Evolutionary conservation across 2,329 filamentous ascomycete genomes (phyloP).

Genomic region (Erysiphe neolycopersici): DNA sequence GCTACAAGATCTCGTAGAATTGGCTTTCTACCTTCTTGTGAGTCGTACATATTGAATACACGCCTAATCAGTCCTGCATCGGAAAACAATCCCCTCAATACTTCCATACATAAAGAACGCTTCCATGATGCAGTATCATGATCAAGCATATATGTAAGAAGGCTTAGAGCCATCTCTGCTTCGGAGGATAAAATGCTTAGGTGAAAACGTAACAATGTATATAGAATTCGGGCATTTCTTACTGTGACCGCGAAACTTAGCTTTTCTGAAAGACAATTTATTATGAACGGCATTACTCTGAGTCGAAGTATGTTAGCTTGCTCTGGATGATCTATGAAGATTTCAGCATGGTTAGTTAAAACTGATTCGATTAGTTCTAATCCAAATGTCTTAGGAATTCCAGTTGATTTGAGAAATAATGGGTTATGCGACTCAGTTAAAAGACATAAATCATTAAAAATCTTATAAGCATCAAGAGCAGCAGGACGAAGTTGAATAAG

Average conservation of each 20-base stretch:
- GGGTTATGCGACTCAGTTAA: constrained; percentile 64
- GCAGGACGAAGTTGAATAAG: constrained; percentile 42
- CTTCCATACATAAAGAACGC: constrained; percentile 68
- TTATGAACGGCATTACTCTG: constrained; percentile 60
- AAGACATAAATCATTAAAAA: constrained; percentile 76
- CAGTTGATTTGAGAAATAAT: constrained; percentile 55
- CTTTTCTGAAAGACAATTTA: constrained; percentile 50
- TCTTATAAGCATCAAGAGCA: constrained; percentile 60
- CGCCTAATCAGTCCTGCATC: constrained; percentile 54
- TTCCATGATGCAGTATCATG: constrained; percentile 71
- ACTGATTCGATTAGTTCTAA: constrained; percentile 83
- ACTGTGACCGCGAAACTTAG: constrained; percentile 61
- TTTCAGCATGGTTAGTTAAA: constrained; percentile 55
- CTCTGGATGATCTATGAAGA: constrained; percentile 56
- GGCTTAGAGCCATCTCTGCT: constrained; percentile 55
- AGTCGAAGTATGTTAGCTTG: constrained; percentile 53
- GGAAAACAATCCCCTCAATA: constrained; percentile 63
- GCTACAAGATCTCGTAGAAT: constrained; percentile 64
- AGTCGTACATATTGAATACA: constrained; percentile 61
- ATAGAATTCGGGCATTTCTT: constrained; percentile 56
- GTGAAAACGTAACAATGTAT: constrained; percentile 55
- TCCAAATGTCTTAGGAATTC: constrained; percentile 56
- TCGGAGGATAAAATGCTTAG: constrained; percentile 48
- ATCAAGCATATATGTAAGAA: constrained; percentile 68
- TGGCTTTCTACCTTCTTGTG: constrained; percentile 39